Evolutionary conservation across 768 basidiomycete genomes (phyloP).

Genomic region (Pulveroboletus frians): DNA sequence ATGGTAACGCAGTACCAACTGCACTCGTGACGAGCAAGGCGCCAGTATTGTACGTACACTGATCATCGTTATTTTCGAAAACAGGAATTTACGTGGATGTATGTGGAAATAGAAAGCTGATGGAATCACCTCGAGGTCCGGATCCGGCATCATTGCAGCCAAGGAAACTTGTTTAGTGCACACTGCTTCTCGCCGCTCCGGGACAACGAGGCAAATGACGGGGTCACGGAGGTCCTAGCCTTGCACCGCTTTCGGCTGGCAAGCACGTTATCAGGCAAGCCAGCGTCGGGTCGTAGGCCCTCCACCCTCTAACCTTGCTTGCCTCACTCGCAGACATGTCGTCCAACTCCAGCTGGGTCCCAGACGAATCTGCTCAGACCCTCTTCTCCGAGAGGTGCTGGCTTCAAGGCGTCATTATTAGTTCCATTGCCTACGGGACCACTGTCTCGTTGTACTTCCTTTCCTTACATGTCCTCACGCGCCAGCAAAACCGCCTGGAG

Average conservation of each 20-base stretch:
- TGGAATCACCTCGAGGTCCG: background rate
- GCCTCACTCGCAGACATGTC: slow-evolving; percentile 5
- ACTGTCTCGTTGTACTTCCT: slow-evolving; percentile 4
- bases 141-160: background rate
- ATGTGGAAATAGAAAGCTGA: background rate
- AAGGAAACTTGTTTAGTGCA: background rate
- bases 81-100: background rate
- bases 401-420: slow-evolving; percentile 16
- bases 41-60: no score
- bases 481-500: background rate
- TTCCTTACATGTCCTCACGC: slow-evolving; percentile 5
- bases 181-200: background rate
- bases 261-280: background rate
- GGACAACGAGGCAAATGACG: background rate
- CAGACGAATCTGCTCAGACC: slow-evolving; percentile 4
- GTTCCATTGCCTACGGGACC: slow-evolving; percentile 10
- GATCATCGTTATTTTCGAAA: background rate
- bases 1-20: no score
- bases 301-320: background rate
- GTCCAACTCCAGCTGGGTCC: slow-evolving; percentile 16
- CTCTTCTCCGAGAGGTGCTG: slow-evolving; percentile 15
- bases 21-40: no score
- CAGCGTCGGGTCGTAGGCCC: background rate
- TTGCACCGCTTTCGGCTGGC: background rate
- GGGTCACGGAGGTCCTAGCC: background rate